Evolutionary conservation across 805 yeast species (phyloP).

Genomic region (Hanseniaspora clermontiae): DNA sequence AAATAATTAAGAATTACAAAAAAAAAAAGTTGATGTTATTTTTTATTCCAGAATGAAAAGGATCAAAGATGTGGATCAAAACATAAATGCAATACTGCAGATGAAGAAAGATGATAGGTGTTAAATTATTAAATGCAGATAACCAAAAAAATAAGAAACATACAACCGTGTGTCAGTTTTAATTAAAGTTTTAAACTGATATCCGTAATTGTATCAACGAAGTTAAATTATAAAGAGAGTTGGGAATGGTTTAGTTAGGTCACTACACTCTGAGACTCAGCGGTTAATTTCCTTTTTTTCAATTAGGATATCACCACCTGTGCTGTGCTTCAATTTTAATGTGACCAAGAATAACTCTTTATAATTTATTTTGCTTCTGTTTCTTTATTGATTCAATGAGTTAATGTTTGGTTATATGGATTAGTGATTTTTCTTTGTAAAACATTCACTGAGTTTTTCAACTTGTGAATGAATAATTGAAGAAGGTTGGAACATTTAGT

Average conservation of each 20-base stretch:
- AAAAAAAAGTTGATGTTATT: not conserved
- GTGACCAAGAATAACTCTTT: constrained; percentile 56
- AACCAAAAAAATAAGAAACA: not conserved
- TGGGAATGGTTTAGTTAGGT: constrained; percentile 34
- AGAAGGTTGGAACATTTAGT: constrained; percentile 59
- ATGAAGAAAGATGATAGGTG: too few species aligned
- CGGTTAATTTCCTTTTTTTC: constrained; percentile 20
- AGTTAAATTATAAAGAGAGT: not conserved
- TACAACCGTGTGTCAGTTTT: not conserved
- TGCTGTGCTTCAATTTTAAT: constrained; percentile 75
- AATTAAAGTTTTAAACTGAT: not conserved
- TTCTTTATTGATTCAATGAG: constrained; percentile 31
- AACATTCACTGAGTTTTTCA: constrained; percentile 37
- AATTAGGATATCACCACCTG: constrained; percentile 23
- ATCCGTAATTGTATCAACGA: not conserved
- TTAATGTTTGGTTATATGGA: constrained; percentile 39
- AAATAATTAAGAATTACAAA: constrained; percentile 9
- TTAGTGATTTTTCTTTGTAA: constrained; percentile 8
- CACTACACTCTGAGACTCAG: constrained; percentile 89
- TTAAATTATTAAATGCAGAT: not conserved
- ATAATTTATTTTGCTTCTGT: not conserved
- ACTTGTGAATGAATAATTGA: constrained; percentile 25
- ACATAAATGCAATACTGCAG: not conserved
- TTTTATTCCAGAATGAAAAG: not conserved
- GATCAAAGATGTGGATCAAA: not conserved